These are phyloP conservation scores for Pythium sp. DNA, from an alignment of 352 stramenopile species.

Conservation along the genomic window DNA sequence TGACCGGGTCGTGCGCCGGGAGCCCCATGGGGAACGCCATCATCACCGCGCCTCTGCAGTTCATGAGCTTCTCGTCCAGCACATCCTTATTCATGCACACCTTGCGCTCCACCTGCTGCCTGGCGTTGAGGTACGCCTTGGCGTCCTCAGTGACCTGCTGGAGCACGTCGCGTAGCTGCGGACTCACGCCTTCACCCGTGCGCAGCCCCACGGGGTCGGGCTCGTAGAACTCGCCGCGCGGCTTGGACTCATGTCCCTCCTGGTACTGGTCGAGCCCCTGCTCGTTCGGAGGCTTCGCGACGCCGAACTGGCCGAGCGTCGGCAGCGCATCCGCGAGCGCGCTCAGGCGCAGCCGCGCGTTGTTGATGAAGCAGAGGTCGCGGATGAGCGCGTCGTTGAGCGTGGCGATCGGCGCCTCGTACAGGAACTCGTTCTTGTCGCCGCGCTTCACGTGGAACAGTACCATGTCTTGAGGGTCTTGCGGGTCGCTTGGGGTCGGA, in stretches of 20 bases:
- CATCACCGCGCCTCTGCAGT: conserved; percentile 89
- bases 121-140: conserved; percentile 66
- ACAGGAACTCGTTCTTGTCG: conserved; percentile 90
- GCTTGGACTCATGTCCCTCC: conserved; percentile 39
- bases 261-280: conserved; percentile 89
- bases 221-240: conserved; percentile 79
- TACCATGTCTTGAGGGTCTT: conserved; percentile 43
- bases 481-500: too few relatives aligned
- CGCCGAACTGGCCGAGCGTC: conserved; percentile 76
- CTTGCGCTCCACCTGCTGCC: conserved; percentile 67
- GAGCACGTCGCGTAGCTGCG: conserved; percentile 78
- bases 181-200: conserved; percentile 86
- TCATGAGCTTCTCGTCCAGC: conserved; percentile 92
- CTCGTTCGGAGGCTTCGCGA: conserved; percentile 81
- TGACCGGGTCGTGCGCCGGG: conserved; percentile 87
- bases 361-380: conserved; percentile 82
- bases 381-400: conserved; percentile 85
- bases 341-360: conserved; percentile 68
- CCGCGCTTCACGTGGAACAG: conserved; percentile 87
- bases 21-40: conserved; percentile 96
- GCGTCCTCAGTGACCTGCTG: conserved; percentile 71
- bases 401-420: conserved; percentile 72
- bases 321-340: conserved; percentile 76
- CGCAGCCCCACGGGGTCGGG: conserved; percentile 83
- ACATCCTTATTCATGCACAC: conserved; percentile 50